Base-by-base conservation (phyloP, 768 basidiomycete genomes). In the Agrocybe praecox region DNA sequence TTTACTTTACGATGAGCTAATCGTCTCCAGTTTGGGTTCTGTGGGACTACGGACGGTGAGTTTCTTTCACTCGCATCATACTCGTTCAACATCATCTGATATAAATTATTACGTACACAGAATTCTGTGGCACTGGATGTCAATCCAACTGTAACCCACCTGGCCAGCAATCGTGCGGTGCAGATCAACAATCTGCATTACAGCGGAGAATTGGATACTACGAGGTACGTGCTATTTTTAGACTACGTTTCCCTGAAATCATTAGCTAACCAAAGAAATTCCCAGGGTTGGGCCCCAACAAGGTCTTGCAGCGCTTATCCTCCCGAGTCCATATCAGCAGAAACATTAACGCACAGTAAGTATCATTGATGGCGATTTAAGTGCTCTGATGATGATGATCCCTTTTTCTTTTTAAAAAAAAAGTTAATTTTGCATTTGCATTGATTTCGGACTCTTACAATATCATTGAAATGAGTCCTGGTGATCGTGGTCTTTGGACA, bases 391-490 rank as follows among this genome's bases (percentile, higher is more conserved):
- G 12, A 21, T 47, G 21, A 8, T 47, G 23, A 24, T n/a, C n/a
- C n/a, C n/a, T n/a, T n/a, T n/a, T n/a, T n/a, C n/a, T n/a, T n/a
- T n/a, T n/a, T n/a, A n/a, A n/a, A n/a, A n/a, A n/a, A 17, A 18
- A 23, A 48, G 44, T 70, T 42, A 68, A 68, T 55, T 70, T 70
- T 26, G 66, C 64, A 5, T 70, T 68, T 42, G 69, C 66, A 3
- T 58, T 63, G 24, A 64, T 70, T 19, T 57, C 61, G 14, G 26
- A 49, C 12, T 49, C 61, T 12, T 69, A 63, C 26, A 23, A 55
- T 10, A 46, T 69, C 23, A 60, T 61, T 44, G 63, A 63, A 18
- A 69, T 69, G 68, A 55, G 57, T 2, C 50, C 60, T 21, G 59
- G 59, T 22, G 65, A 69, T 29, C 44, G 58, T 18, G 46, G 49